Conservation (phyloP, 2,329 filamentous ascomycete genomes). For the Neofusicoccum cordaticola region DNA sequence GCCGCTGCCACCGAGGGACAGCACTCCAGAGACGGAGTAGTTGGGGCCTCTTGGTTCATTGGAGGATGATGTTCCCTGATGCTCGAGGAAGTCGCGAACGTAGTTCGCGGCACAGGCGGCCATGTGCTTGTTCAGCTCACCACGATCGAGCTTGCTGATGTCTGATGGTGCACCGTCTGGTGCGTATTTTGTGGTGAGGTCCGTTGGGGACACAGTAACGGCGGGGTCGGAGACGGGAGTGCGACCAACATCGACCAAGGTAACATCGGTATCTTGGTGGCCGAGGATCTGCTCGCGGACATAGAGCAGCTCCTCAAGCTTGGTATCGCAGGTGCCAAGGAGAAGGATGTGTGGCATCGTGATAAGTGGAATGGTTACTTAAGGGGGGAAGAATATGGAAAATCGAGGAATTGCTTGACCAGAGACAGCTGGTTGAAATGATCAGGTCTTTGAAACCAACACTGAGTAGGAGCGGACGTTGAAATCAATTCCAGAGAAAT, state of each 20-base stretch:
- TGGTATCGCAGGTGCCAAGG: constrained; percentile 65
- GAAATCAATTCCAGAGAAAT: no score
- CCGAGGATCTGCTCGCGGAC: constrained; percentile 48
- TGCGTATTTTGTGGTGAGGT: constrained; percentile 37
- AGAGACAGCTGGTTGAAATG: no score
- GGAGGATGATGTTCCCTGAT: constrained; percentile 5
- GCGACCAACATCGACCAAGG: constrained; percentile 58
- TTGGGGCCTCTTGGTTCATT: not conserved
- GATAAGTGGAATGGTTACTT: not conserved
- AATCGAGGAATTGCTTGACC: not conserved
- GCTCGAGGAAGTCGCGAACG: constrained; percentile 41
- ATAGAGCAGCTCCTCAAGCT: constrained; percentile 58
- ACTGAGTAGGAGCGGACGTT: no score
- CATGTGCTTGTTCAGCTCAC: constrained; percentile 58
- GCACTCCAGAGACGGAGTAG: constrained; percentile 51
- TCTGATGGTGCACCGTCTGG: constrained; percentile 25
- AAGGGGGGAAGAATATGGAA: not conserved
- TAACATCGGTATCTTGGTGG: constrained; percentile 35
- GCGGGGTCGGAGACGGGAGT: constrained; percentile 39
- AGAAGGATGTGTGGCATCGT: constrained; percentile 46
- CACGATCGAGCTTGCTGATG: constrained; percentile 45
- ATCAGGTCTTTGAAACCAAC: no score
- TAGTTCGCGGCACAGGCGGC: constrained; percentile 46
- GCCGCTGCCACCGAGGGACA: constrained; percentile 62
- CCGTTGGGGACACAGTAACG: constrained; percentile 48